A percentile compares a stretch with the other conserved stretches of the same genome.
Evolutionary conservation across 2,329 filamentous ascomycete genomes (phyloP).

Genomic region (Paraphaeosphaeria sporulosa): DNA sequence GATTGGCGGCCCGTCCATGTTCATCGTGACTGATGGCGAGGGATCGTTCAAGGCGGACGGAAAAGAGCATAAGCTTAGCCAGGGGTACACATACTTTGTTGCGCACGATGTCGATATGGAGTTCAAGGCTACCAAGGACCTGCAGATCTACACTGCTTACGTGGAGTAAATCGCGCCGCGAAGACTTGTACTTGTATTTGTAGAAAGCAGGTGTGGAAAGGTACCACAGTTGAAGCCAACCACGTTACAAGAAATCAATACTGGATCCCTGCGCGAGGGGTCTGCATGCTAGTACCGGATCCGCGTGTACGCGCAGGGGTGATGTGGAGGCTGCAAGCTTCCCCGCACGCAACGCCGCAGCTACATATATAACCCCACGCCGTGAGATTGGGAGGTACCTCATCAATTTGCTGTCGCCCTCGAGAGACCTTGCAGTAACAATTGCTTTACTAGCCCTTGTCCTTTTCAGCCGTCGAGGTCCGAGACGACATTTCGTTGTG

Average conservation of each 20-base stretch:
- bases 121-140: slow-evolving; percentile 52
- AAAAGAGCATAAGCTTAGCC: slow-evolving; percentile 61
- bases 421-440: too few relatives aligned
- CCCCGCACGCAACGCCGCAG: slow-evolving; percentile 34
- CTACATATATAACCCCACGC: slow-evolving; percentile 35
- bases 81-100: slow-evolving; percentile 73
- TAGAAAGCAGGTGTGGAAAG: not conserved
- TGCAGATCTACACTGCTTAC: slow-evolving; percentile 60
- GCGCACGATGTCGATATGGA: slow-evolving; percentile 63
- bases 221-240: not conserved
- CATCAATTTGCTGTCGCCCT: not conserved
- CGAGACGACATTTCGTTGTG: not conserved
- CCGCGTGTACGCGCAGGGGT: slow-evolving; percentile 26
- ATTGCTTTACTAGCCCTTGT: too few relatives aligned
- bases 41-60: slow-evolving; percentile 65
- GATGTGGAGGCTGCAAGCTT: slow-evolving; percentile 22
- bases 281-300: slow-evolving; percentile 28
- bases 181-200: not conserved
- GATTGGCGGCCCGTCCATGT: slow-evolving; percentile 67
- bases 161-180: slow-evolving; percentile 43
- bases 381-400: not conserved
- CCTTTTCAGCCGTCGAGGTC: not conserved
- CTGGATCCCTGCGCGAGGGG: slow-evolving; percentile 15
- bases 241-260: not conserved
- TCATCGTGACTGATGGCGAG: slow-evolving; percentile 68